Base-by-base conservation (phyloP, 208 protist species). In the Trypanosoma mega region DNA sequence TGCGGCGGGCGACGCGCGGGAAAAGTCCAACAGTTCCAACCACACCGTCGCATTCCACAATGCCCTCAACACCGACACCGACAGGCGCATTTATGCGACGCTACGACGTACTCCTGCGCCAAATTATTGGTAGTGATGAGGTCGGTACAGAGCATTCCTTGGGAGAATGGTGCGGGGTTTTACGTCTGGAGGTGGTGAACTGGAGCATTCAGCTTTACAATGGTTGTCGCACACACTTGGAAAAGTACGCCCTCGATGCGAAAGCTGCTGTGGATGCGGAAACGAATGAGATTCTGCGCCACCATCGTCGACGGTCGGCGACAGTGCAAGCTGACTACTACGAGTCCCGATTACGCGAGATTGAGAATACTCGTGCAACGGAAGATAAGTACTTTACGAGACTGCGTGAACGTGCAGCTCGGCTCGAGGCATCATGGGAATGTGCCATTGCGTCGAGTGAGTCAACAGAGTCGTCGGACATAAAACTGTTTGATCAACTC, bases 241-340 rank as follows among this genome's bases (percentile, higher is more conserved):
- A 49, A 12, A 47, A 23, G 60, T 66, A 76, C 39, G 69, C 69
- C 50, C 16, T 21, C 21, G 45, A 46, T 1, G 50, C 33, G 29
- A 76, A 73, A 50, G 30, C 54, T 1, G 72, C 66, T 14, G 68
- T 86, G 27, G 79, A 92, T 39, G 67, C 62, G 37, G 72, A 84
- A 21, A 85, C 76, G 37, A 87, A 80, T 41, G 70, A 87, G 18
- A 47, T 84, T 2, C 63, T 96, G 49, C 80, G 90, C 14, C 68
- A 81, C 54, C 85, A 96, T 63, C 81, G 82, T 11, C 84, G 85
- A 48, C 85, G 90, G 6, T 80, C 86, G 2, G 85, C 90, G 11
- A 69, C 80, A 29, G 68, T 93, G 26, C 90, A 96, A 67, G 81
- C 82, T 11, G 78, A 90, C 44, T 41, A 79, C 16, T 92, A 90